Conservation (phyloP, 805 yeast genomes). For the Yarrowia keelungensis region DNA sequence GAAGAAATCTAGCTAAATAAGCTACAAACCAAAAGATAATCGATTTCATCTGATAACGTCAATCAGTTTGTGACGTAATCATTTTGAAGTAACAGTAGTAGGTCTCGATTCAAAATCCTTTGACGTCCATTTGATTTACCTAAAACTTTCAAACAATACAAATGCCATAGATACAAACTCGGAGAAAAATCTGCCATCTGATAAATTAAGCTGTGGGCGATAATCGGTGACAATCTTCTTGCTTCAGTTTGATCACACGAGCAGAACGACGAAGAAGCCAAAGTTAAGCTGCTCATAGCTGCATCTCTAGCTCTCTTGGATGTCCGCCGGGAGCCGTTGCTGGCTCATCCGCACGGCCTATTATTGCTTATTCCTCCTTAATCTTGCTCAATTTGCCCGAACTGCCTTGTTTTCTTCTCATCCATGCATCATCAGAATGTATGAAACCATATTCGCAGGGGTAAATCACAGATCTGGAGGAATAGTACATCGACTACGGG, state of each 20-base stretch:
- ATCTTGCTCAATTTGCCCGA: background rate
- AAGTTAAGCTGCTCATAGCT: background rate
- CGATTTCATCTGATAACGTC: constrained; percentile 15
- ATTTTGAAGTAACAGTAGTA: too few relatives aligned
- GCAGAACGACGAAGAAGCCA: constrained; percentile 1
- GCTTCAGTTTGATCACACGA: constrained; percentile 5
- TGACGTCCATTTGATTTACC: too few relatives aligned
- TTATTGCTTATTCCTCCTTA: too few relatives aligned
- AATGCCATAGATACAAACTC: background rate
- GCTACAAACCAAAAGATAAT: constrained; percentile 25
- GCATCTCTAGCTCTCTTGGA: background rate
- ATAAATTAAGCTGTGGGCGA: background rate
- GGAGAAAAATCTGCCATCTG: background rate
- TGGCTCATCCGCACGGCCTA: constrained; percentile 7
- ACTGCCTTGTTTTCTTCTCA: too few relatives aligned
- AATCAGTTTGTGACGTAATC: background rate
- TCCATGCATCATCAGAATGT: too few relatives aligned
- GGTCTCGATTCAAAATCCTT: too few relatives aligned
- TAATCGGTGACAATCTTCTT: background rate
- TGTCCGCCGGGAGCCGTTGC: background rate
- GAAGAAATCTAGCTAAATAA: background rate
- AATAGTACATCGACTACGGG: too few relatives aligned
- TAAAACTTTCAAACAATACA: background rate
- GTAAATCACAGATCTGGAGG: too few relatives aligned
- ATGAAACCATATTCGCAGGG: too few relatives aligned